These are phyloP conservation scores for Fusarium tricinctum DNA, from an alignment of 2,329 filamentous ascomycete genomes.

Conservation along the genomic window DNA sequence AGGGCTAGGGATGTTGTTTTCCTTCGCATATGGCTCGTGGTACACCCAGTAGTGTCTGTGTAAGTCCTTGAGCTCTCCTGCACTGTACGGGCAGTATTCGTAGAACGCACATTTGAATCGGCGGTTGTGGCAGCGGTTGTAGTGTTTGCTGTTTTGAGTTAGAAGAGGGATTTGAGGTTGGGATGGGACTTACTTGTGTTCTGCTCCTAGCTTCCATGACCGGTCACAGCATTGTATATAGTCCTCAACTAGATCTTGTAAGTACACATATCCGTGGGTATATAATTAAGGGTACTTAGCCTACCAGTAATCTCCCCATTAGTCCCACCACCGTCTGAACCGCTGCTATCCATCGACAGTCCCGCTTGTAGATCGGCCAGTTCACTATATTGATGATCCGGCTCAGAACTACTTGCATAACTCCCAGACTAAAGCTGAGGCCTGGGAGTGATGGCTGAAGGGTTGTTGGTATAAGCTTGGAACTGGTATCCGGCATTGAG, in stretches of 20 bases:
- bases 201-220: not conserved
- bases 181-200: slow-evolving; percentile 16
- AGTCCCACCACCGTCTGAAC: not conserved
- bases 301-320: not conserved
- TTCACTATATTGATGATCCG: slow-evolving; percentile 14
- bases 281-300: accelerated
- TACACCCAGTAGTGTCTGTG: slow-evolving; percentile 33
- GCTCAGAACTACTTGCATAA: slow-evolving; percentile 27
- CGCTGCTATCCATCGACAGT: slow-evolving; percentile 4
- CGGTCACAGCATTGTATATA: slow-evolving; percentile 6
- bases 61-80: slow-evolving; percentile 7
- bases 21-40: slow-evolving; percentile 19
- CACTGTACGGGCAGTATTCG: not conserved
- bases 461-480: not conserved
- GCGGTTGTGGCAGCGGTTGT: slow-evolving; percentile 8
- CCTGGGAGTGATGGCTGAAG: slow-evolving; percentile 27
- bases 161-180: not conserved
- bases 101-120: slow-evolving; percentile 14
- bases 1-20: not conserved
- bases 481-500: not conserved
- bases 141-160: slow-evolving; percentile 18
- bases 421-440: slow-evolving; percentile 27
- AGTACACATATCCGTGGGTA: not conserved
- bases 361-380: slow-evolving; percentile 33
- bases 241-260: not conserved